A percentile compares a stretch with the other conserved stretches of the same genome.
These are phyloP conservation scores for Aspergillus hancockii DNA, from an alignment of 495 filamentous ascomycete genomes.

Conservation along the genomic window DNA sequence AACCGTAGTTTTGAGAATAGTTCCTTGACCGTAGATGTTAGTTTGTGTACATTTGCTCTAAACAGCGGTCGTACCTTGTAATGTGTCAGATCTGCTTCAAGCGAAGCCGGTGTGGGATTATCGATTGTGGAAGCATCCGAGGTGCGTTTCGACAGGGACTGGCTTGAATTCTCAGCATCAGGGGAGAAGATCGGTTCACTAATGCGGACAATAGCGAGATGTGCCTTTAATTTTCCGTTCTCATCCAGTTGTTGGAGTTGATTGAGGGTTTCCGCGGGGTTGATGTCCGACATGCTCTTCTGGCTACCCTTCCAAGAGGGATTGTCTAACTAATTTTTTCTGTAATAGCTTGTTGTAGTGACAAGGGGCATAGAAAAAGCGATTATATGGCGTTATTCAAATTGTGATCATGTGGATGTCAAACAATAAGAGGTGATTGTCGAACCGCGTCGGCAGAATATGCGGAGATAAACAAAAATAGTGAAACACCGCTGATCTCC, in stretches of 20 bases:
- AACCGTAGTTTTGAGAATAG: conserved; percentile 95
- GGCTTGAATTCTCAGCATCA: conserved; percentile 32
- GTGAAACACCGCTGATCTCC: conserved; percentile 14
- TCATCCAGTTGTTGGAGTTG: conserved; percentile 44
- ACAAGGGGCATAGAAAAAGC: conserved; percentile 2
- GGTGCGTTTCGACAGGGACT: conserved; percentile 50
- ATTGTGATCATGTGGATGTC: background rate
- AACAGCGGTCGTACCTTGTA: conserved; percentile 59
- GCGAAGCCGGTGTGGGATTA: conserved; percentile 68
- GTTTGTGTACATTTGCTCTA: background rate
- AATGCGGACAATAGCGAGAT: conserved; percentile 71
- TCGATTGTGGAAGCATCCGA: conserved; percentile 75
- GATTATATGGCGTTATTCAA: background rate
- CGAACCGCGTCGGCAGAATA: conserved; percentile 17
- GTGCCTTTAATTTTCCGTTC: conserved; percentile 49
- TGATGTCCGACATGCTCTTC: conserved; percentile 26
- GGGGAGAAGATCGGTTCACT: conserved; percentile 67
- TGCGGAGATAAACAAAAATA: conserved; percentile 27
- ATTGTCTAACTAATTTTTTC: background rate
- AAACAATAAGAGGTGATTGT: background rate
- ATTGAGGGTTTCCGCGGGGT: conserved; percentile 34
- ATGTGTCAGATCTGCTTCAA: conserved; percentile 84
- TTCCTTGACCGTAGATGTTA: conserved; percentile 50
- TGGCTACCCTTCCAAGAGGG: no score
- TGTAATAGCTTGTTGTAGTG: background rate